phyloP scores from a whole-genome alignment of 2,329 filamentous ascomycete species.

The Aspergillus fijiensis region DNA sequence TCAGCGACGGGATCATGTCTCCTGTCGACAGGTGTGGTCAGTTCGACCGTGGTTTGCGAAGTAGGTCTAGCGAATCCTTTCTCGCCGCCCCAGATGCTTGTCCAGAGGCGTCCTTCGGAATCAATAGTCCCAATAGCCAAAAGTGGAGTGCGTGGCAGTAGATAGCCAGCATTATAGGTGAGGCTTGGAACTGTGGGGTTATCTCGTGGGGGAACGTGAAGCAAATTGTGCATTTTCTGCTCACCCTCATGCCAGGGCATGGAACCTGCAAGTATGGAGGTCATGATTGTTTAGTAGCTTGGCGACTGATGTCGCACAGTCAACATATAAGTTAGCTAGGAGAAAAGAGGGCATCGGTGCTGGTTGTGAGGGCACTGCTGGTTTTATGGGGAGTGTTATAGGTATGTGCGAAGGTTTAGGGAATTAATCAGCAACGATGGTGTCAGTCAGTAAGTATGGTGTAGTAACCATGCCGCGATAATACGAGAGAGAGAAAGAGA shows the following conservation, averaged over 20 bases:
- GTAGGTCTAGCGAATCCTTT: conserved; percentile 66
- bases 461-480: not conserved
- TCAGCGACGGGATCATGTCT: conserved; percentile 68
- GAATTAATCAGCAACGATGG: not conserved
- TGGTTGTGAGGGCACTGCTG: not conserved
- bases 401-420: not conserved
- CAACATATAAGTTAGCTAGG: not conserved
- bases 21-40: conserved; percentile 61
- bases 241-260: conserved; percentile 65
- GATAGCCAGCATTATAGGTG: conserved; percentile 58
- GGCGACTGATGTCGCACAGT: not conserved
- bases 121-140: conserved; percentile 74
- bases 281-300: conserved; percentile 16
- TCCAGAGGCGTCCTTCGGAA: conserved; percentile 66
- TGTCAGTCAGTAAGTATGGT: not conserved
- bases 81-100: conserved; percentile 73
- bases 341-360: not conserved
- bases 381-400: not conserved
- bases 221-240: conserved; percentile 60
- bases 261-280: conserved; percentile 22
- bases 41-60: conserved; percentile 62
- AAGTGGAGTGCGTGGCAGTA: conserved; percentile 64
- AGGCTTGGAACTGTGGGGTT: conserved; percentile 70
- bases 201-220: conserved; percentile 56
- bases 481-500: not conserved